Evolutionary conservation across 495 filamentous ascomycete species (phyloP).

Genomic region (Xylaria telfairii): DNA sequence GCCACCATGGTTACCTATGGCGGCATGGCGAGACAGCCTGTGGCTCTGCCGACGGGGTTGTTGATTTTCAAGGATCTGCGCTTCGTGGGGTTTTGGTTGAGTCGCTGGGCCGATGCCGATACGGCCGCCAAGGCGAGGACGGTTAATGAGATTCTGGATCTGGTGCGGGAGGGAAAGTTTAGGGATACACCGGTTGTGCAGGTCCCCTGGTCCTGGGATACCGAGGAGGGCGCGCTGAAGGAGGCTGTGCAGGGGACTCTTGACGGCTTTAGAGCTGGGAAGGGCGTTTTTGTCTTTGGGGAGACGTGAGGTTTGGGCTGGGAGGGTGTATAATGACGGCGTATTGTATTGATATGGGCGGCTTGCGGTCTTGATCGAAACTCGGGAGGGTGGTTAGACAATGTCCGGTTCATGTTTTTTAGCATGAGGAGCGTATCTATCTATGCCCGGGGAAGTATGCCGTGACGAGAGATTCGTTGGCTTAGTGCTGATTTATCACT

Average conservation of each 20-base stretch:
- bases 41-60: slow-evolving; percentile 75
- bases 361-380: background rate
- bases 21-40: slow-evolving; percentile 87
- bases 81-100: slow-evolving; percentile 95
- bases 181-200: slow-evolving; percentile 80
- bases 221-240: slow-evolving; percentile 65
- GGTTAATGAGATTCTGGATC: slow-evolving; percentile 77
- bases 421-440: background rate
- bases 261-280: slow-evolving; percentile 79
- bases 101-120: slow-evolving; percentile 81
- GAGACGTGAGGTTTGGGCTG: slow-evolving; percentile 43
- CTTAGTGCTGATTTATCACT: background rate
- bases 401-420: background rate
- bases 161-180: slow-evolving; percentile 77
- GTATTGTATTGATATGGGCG: background rate
- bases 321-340: background rate
- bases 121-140: slow-evolving; percentile 76
- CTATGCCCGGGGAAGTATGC: background rate
- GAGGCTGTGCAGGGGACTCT: slow-evolving; percentile 77
- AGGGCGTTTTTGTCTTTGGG: slow-evolving; percentile 84
- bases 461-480: background rate
- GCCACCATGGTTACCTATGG: slow-evolving; percentile 91
- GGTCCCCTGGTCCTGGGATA: slow-evolving; percentile 80
- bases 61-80: slow-evolving; percentile 89
- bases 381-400: background rate